A percentile compares a stretch with the other conserved stretches of the same genome.
These are phyloP conservation scores for Yamadazyma dendronema DNA, from an alignment of 1,139 yeast genomes.

Conservation along the genomic window DNA sequence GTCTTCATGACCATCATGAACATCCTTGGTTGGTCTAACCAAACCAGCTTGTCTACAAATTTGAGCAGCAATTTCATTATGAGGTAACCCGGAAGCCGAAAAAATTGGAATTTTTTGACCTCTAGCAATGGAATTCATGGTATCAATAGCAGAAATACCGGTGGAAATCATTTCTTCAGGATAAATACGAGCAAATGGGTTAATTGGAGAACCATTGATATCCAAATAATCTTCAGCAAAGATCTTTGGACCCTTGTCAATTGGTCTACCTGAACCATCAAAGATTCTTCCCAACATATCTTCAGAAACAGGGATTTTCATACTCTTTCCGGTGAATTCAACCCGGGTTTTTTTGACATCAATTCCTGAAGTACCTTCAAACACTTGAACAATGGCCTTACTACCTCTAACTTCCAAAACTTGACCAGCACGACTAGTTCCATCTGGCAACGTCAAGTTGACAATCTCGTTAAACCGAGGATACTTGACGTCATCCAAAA, in stretches of 20 bases:
- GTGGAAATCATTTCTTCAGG: conserved; percentile 99
- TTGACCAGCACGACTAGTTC: conserved; percentile 92
- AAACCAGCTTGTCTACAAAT: conserved; percentile 99
- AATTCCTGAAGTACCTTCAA: conserved; percentile 96
- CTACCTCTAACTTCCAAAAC: conserved; percentile 96
- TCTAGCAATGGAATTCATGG: conserved; percentile 99
- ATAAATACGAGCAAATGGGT: conserved; percentile 96
- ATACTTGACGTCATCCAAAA: conserved; percentile 92
- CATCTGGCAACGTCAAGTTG: conserved; percentile 93
- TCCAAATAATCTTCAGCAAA: conserved; percentile 98
- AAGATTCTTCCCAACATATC: conserved; percentile 97
- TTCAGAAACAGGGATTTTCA: conserved; percentile 93
- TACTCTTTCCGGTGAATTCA: conserved; percentile 92
- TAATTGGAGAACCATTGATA: conserved; percentile 97
- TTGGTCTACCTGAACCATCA: conserved; percentile 98
- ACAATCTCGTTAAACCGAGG: conserved; percentile 97
- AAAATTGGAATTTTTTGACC: conserved; percentile 99
- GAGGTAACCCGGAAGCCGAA: conserved; percentile 99
- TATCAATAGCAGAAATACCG: conserved; percentile 97
- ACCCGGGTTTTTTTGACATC: conserved; percentile 97
- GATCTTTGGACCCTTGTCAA: conserved; percentile 96
- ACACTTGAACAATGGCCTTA: conserved; percentile 97
- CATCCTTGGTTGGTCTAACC: conserved; percentile 98
- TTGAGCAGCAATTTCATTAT: conserved; percentile 99
- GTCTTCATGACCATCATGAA: conserved; percentile 99